phyloP scores from a whole-genome alignment of 2,329 filamentous ascomycete species.

The Bipolaris gigantea region DNA sequence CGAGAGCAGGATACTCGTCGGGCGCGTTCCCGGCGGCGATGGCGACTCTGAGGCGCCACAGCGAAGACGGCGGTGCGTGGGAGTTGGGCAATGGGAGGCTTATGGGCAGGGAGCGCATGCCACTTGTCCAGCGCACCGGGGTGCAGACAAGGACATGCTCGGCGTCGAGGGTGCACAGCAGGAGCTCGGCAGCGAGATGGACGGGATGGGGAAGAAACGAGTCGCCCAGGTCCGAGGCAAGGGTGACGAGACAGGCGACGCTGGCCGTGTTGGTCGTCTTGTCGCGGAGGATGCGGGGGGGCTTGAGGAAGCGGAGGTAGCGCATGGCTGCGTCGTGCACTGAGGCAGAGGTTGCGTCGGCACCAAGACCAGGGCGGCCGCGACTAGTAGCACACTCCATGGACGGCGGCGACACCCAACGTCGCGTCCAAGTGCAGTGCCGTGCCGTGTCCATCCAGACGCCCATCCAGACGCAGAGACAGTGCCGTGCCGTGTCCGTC shows the following conservation, averaged over 20 bases:
- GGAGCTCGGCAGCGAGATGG: conserved; percentile 48
- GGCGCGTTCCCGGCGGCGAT: conserved; percentile 27
- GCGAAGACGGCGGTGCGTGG: conserved; percentile 38
- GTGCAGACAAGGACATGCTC: conserved; percentile 48
- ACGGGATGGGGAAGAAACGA: conserved; percentile 59
- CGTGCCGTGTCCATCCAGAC: not conserved
- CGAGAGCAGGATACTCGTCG: conserved; percentile 36
- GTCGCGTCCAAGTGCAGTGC: too few relatives aligned
- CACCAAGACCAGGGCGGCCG: too few relatives aligned
- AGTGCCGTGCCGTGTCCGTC: too few relatives aligned
- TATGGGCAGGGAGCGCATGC: conserved; percentile 50
- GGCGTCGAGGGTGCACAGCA: conserved; percentile 19
- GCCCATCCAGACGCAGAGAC: conserved; percentile 2
- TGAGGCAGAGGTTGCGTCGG: too few relatives aligned
- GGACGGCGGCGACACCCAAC: not conserved
- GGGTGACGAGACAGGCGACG: conserved; percentile 55
- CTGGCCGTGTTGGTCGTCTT: conserved; percentile 27
- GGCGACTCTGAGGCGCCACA: conserved; percentile 48
- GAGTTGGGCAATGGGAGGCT: conserved; percentile 47
- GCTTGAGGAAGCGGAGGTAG: conserved; percentile 70
- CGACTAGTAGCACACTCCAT: too few relatives aligned
- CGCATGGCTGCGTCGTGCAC: conserved; percentile 38
- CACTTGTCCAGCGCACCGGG: conserved; percentile 49
- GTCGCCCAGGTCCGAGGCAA: conserved; percentile 71
- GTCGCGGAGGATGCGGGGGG: conserved; percentile 53